Evolutionary conservation across 2,329 filamentous ascomycete genomes (phyloP).

Genomic region (Colletotrichum horii): DNA sequence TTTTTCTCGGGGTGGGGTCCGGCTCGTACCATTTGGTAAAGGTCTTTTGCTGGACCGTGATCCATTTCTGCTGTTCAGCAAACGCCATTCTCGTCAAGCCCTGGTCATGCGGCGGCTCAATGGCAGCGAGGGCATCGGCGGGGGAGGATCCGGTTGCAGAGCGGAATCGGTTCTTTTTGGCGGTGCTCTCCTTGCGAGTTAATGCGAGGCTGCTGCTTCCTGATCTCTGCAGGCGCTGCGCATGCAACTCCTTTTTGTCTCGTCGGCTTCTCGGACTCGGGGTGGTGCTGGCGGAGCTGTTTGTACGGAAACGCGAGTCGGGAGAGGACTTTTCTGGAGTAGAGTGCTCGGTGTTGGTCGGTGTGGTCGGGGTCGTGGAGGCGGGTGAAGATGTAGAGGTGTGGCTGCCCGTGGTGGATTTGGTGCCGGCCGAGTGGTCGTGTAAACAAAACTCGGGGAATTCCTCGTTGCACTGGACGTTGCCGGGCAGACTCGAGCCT

Average conservation of each 20-base stretch:
- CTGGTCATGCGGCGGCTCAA: slow-evolving; percentile 55
- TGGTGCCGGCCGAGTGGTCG: slow-evolving; percentile 22
- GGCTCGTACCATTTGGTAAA: slow-evolving; percentile 85
- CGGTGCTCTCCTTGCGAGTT: slow-evolving; percentile 29
- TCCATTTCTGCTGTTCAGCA: slow-evolving; percentile 70
- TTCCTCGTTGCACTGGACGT: slow-evolving; percentile 37
- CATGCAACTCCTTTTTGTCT: slow-evolving; percentile 56
- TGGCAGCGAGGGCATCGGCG: slow-evolving; percentile 48
- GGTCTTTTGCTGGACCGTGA: slow-evolving; percentile 94
- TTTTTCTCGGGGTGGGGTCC: slow-evolving; percentile 9
- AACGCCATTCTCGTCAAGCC: slow-evolving; percentile 65
- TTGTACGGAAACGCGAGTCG: slow-evolving; percentile 23
- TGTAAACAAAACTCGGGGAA: slow-evolving; percentile 53
- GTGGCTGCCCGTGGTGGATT: slow-evolving; percentile 20
- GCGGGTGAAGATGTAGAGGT: slow-evolving; percentile 26
- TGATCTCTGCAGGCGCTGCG: slow-evolving; percentile 52
- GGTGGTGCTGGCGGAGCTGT: slow-evolving; percentile 23
- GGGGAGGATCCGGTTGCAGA: slow-evolving; percentile 38
- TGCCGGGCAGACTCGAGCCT: slow-evolving; percentile 36
- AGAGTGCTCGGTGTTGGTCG: slow-evolving; percentile 26
- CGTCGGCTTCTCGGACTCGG: slow-evolving; percentile 43
- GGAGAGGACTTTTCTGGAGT: slow-evolving; percentile 24
- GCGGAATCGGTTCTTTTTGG: slow-evolving; percentile 38
- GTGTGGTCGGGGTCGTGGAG: slow-evolving; percentile 31
- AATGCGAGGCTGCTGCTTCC: slow-evolving; percentile 40